Evolutionary conservation across 2,329 filamentous ascomycete species (phyloP), one percentile per base, ranked within the genome.

Genomic region (Gremmenia infestans): DNA sequence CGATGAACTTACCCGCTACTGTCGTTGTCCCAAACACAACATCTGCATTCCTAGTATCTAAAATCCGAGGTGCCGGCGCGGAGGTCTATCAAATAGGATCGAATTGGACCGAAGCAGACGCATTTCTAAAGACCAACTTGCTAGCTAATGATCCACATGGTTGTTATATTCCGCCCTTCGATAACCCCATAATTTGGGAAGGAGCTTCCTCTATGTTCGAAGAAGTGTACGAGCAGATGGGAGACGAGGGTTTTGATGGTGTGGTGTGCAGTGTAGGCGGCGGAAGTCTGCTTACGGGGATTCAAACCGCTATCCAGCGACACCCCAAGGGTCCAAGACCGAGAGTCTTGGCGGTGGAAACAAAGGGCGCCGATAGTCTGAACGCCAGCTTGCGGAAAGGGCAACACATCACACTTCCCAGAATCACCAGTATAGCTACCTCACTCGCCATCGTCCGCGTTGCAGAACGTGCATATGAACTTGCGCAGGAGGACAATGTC

Each of bases 211-310:
- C 76, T 22, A 72, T 89, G 19, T 74, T 89, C 52, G 74, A 80
- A 25, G 69, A 71, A 53, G 48, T 65, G 4, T 63, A 68, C 50
- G 57, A 63, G 19, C 58, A 67, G 25, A 63, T 69, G 56, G 54
- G 56, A 2, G 59, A 58, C 25, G 46, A 56, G 48, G 74, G 76
- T 9, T 78, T 88, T 3, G 85, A 91, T 65, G 87, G 79, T 3
- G 77, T 96, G 12, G 80, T 94, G 46, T 93, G 88, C 72, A 87
- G 80, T 56, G 88, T 92, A 39, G 91, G 91, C 6, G 91, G 91
- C 9, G 91, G 91, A 15, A 90, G 91, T 0, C 73, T 95, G 22
- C 78, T 96, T 52, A 88, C 86, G 65, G 91, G 91, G 4, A 73
- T 96, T 54, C 82, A 89, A 72, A 77, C 85, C 67, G 89, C 87